phyloP scores from a whole-genome alignment of 2,329 filamentous ascomycete species.

The Ophiostoma tasmaniense region DNA sequence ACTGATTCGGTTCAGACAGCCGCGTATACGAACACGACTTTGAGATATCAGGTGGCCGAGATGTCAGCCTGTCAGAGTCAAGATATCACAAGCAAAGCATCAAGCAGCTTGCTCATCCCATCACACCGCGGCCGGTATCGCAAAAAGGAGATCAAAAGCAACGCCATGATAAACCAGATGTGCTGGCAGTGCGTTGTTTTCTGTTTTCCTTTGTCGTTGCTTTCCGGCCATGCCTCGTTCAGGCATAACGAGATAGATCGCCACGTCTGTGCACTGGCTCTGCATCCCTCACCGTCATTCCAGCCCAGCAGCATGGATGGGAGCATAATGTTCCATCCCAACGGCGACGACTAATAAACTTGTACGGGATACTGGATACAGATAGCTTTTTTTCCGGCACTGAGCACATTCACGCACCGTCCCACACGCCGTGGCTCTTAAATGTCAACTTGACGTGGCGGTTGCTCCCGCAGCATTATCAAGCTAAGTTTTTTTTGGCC shows the following conservation, averaged over 20 bases:
- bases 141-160: not conserved
- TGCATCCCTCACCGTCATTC: slow-evolving; percentile 6
- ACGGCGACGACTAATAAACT: not conserved
- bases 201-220: not conserved
- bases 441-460: slow-evolving; percentile 7
- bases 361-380: not conserved
- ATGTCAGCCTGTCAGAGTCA: not conserved
- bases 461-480: slow-evolving; percentile 4
- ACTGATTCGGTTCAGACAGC: not conserved
- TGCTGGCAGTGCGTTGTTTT: not conserved
- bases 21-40: not conserved
- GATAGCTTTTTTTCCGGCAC: too few relatives aligned
- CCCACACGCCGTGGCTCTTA: not conserved
- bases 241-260: not conserved
- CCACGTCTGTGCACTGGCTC: not conserved
- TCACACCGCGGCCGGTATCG: slow-evolving; percentile 9
- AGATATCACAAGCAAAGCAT: not conserved
- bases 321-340: not conserved
- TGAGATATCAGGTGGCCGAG: not conserved
- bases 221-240: not conserved
- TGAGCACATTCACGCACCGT: not conserved
- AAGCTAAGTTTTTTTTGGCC: not conserved
- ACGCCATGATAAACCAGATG: not conserved
- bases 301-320: not conserved
- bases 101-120: not conserved